Evolutionary conservation across 208 protist species (phyloP), one percentile per base, ranked within the genome.

Genomic region (Balamuthia mandrillaris): DNA sequence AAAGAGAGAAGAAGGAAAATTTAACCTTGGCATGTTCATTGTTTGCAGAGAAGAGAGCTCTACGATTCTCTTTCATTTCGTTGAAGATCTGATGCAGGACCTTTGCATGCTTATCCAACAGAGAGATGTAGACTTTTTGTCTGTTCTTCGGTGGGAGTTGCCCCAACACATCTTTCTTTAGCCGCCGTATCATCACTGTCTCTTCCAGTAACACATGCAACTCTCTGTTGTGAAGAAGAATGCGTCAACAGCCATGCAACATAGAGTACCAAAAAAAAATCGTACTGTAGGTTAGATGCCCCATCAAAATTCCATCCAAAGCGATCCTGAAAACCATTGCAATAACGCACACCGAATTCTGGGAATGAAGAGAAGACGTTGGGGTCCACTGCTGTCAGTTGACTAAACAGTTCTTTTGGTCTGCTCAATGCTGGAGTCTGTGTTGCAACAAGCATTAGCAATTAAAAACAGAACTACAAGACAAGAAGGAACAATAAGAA

Each of bases 331-430:
- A 91, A 65, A 0, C 91, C 90, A 86, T 96, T 95, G 87, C 96
- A 98, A 89, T 98, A 98, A 29, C 97, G 87, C n/a, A 92, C 86
- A 18, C 87, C 94, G 86, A 96, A 98, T 65, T 96, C 92, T 56
- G 60, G n/a, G 4, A 72, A 31, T 60, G 72, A 39, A 16, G 9
- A 5, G 27, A 56, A 87, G 1, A 87, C 85, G 21, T 79, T 18
- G 12, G 68, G 12, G 2, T 84, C 70, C 47, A 98, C 91, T 1
- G 93, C 88, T 35, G 96, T 89, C 24, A 98, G 81, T 90, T 98
- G 96, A 44, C 94, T 92, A 92, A 96, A 98, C 9, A 98, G 86
- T 87, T 98, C 97, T n/a, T 96, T 93, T 0, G 97, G 97, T 18
- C 96, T 90, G 24, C 94, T 96, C 77, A 97, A 90, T 16, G 95